Percentiles rank a stretch among this genome's conserved stretches.
Conservation (phyloP, 176 grass and related monocot genomes). For the Cocos nucifera region DNA sequence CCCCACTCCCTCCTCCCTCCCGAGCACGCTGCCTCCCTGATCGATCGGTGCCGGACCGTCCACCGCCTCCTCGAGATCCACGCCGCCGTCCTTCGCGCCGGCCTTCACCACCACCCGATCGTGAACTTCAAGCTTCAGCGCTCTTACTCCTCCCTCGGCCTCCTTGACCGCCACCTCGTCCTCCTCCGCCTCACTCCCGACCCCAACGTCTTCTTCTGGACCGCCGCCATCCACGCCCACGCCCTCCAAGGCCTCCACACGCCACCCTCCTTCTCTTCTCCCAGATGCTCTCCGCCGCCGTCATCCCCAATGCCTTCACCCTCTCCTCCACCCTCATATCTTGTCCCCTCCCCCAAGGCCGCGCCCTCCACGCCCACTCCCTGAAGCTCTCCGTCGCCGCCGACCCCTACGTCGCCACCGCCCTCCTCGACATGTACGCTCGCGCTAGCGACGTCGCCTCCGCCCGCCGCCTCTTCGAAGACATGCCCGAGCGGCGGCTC, state of each 20-base stretch:
- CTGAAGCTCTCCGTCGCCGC: slow-evolving; percentile 48
- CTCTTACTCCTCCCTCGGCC: slow-evolving; percentile 46
- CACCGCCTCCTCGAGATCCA: slow-evolving; percentile 54
- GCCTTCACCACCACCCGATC: slow-evolving; percentile 34
- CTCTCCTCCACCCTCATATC: slow-evolving; percentile 62
- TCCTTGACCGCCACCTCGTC: slow-evolving; percentile 34
- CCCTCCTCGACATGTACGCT: slow-evolving; percentile 86
- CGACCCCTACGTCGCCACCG: slow-evolving; percentile 66
- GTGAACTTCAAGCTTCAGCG: slow-evolving; percentile 74
- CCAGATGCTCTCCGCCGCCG: slow-evolving; percentile 45
- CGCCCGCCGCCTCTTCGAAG: slow-evolving; percentile 62
- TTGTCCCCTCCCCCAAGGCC: slow-evolving; percentile 41
- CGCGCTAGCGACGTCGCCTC: slow-evolving; percentile 48
- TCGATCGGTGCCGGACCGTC: slow-evolving; percentile 32
- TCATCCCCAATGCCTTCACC: slow-evolving; percentile 56
- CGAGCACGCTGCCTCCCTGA: slow-evolving; percentile 33
- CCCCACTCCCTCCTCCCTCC: slow-evolving; percentile 8
- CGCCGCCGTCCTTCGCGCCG: slow-evolving; percentile 43
- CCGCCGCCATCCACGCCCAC: slow-evolving; percentile 67
- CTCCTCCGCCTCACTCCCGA: slow-evolving; percentile 48
- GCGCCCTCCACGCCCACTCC: slow-evolving; percentile 64
- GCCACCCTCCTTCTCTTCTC: slow-evolving; percentile 60
- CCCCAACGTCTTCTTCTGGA: slow-evolving; percentile 65
- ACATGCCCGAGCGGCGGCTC: slow-evolving; percentile 46
- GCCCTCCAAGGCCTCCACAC: slow-evolving; percentile 41